Conservation (phyloP, 2,329 filamentous ascomycete genomes). For the Orbilia javanica region DNA sequence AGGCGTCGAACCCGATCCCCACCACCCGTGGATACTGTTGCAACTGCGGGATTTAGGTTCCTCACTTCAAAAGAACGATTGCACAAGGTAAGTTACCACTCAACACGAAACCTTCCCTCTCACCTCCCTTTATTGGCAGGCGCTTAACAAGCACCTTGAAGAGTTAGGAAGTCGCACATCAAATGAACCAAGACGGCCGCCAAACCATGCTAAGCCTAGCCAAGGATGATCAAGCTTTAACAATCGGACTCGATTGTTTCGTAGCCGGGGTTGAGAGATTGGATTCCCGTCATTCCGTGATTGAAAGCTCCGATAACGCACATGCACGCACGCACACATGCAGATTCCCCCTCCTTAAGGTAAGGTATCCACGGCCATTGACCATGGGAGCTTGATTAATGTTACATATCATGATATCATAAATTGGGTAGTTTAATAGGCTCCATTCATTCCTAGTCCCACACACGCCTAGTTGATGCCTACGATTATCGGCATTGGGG, state of each 20-base stretch:
- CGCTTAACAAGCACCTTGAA: conserved; percentile 10
- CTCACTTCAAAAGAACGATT: too few relatives aligned
- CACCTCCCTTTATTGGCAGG: conserved; percentile 48
- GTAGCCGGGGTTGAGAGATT: conserved; percentile 28
- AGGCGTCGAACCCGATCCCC: not conserved
- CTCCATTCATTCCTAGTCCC: conserved; percentile 17
- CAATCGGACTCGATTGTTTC: conserved; percentile 29
- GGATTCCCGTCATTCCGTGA: conserved; percentile 41
- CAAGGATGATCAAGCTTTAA: conserved; percentile 56
- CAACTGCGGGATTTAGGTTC: conserved; percentile 14
- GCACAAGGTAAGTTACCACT: not conserved
- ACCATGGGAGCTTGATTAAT: not conserved
- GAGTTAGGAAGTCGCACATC: conserved; percentile 45
- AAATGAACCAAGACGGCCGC: conserved; percentile 27
- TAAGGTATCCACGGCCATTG: conserved; percentile 5
- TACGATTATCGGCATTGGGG: conserved; percentile 31
- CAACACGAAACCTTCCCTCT: conserved; percentile 16
- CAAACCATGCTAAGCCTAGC: conserved; percentile 46
- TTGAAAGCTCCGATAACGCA: conserved; percentile 45
- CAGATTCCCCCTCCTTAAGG: too few relatives aligned
- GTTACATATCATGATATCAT: conserved; percentile 15
- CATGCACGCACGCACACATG: too few relatives aligned
- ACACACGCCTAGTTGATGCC: not conserved
- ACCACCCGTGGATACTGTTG: not conserved
- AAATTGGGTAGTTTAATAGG: conserved; percentile 22